Conservation (phyloP, 768 basidiomycete genomes). For the Dioszegia aurantiaca region DNA sequence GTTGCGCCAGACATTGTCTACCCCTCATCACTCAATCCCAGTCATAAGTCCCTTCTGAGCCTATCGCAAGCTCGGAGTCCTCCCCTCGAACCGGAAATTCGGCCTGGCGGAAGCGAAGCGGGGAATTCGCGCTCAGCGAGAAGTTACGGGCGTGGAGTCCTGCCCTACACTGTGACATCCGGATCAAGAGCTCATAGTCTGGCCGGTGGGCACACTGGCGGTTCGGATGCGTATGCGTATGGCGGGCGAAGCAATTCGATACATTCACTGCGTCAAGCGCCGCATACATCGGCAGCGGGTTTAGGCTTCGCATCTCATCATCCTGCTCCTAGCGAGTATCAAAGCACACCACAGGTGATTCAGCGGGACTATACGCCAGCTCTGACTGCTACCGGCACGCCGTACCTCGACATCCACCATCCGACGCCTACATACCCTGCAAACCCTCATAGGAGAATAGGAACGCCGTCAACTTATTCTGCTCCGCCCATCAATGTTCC, state of each 20-base stretch:
- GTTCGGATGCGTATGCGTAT: not conserved
- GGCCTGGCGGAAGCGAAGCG: not conserved
- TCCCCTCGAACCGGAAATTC: not conserved
- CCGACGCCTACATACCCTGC: slow-evolving; percentile 28
- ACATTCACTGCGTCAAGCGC: slow-evolving; percentile 29
- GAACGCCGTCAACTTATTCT: slow-evolving; percentile 33
- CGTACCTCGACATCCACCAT: slow-evolving; percentile 17
- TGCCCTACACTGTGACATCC: slow-evolving; percentile 7
- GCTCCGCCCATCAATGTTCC: slow-evolving; percentile 28
- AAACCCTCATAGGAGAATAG: slow-evolving; percentile 24
- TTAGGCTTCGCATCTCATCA: not conserved
- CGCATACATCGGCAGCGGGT: slow-evolving; percentile 2
- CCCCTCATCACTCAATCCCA: slow-evolving; percentile 33
- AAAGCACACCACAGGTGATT: not conserved
- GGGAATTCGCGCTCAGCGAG: not conserved
- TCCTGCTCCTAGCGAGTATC: not conserved
- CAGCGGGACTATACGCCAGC: slow-evolving; percentile 4
- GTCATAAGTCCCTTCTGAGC: slow-evolving; percentile 39
- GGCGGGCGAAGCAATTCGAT: slow-evolving; percentile 23
- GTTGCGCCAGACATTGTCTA: slow-evolving; percentile 36
- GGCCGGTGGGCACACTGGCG: slow-evolving; percentile 3
- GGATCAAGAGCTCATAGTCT: slow-evolving; percentile 35
- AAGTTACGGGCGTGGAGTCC: not conserved
- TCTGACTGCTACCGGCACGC: slow-evolving; percentile 8
- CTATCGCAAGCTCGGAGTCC: slow-evolving; percentile 17